Conservation (phyloP, 441 rosid species). For the Erodium moschatum region DNA sequence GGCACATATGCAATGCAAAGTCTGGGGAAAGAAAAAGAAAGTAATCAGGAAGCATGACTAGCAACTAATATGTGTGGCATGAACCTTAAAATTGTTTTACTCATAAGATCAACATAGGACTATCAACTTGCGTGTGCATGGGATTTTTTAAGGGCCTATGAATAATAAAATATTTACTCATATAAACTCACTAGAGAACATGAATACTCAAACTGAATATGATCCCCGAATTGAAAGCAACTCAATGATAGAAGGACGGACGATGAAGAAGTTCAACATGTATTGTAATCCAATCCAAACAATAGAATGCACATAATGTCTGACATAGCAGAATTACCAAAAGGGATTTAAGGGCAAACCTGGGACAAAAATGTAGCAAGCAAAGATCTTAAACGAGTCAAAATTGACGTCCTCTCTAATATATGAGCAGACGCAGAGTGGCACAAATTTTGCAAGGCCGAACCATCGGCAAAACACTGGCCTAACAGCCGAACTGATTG, state of each 20-base stretch:
- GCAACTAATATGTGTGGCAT: not conserved
- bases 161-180: too few species aligned
- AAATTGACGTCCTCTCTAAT: constrained; percentile 53
- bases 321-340: not conserved
- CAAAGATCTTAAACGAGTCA: constrained; percentile 47
- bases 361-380: constrained; percentile 78
- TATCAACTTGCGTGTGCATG: not conserved
- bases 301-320: not conserved
- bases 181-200: too few species aligned
- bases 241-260: not conserved
- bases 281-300: not conserved
- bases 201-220: not conserved
- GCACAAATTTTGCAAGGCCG: constrained; percentile 43
- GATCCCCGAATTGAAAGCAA: not conserved
- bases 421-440: constrained; percentile 59
- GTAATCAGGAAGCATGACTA: not conserved
- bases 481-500: constrained; percentile 40
- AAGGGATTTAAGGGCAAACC: constrained; percentile 33
- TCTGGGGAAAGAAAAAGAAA: not conserved
- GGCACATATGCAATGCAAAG: not conserved
- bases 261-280: not conserved
- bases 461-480: constrained; percentile 36
- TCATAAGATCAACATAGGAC: not conserved
- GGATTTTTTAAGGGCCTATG: too few species aligned
- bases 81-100: not conserved